phyloP scores from a whole-genome alignment of 768 basidiomycete species.

The Agaricus subrufescens region DNA sequence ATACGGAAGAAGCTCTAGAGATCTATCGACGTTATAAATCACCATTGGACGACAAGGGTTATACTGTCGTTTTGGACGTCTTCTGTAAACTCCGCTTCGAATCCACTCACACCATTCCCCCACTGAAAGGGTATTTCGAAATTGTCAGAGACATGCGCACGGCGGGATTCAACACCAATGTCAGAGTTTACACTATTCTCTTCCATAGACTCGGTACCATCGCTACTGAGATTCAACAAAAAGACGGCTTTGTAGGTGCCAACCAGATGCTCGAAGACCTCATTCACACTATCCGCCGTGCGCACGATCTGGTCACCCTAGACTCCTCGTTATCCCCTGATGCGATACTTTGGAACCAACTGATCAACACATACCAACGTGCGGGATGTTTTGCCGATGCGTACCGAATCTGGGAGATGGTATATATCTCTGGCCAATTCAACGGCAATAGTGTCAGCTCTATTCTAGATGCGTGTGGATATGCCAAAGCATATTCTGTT shows the following conservation, averaged over 20 bases:
- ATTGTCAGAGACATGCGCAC: constrained; percentile 79
- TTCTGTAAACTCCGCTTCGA: constrained; percentile 57
- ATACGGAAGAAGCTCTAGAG: constrained; percentile 54
- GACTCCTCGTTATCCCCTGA: constrained; percentile 77
- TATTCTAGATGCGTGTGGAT: constrained; percentile 82
- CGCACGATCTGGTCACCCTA: constrained; percentile 74
- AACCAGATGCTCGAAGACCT: constrained; percentile 27
- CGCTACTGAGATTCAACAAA: constrained; percentile 27
- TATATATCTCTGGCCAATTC: constrained; percentile 54
- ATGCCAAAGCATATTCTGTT: constrained; percentile 41
- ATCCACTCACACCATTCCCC: constrained; percentile 32
- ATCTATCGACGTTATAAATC: constrained; percentile 46
- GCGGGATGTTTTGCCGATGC: constrained; percentile 67
- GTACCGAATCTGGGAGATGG: constrained; percentile 75
- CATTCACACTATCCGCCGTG: constrained; percentile 48
- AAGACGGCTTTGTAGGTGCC: constrained; percentile 9
- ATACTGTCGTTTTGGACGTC: constrained; percentile 56
- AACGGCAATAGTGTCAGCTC: constrained; percentile 71
- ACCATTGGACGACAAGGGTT: constrained; percentile 54
- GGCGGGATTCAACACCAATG: constrained; percentile 52
- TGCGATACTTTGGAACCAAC: constrained; percentile 65
- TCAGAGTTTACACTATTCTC: constrained; percentile 63
- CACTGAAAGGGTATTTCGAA: constrained; percentile 60
- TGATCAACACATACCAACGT: constrained; percentile 90
- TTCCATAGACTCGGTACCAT: constrained; percentile 49